phyloP scores from a whole-genome alignment of 116 monocot species.

The Phalaenopsis hybrid region DNA sequence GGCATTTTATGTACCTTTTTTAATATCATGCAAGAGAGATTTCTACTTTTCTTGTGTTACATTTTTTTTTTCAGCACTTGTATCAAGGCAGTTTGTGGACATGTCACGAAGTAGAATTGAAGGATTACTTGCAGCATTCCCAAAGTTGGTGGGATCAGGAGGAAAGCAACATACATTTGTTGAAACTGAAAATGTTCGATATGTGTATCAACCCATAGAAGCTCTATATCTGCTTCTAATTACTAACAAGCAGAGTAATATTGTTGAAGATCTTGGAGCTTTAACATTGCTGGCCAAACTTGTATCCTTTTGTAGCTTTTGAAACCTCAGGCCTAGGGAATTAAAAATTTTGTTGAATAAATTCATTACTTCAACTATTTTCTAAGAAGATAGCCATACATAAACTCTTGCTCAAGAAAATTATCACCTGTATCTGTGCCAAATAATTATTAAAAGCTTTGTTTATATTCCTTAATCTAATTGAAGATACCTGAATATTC shows the following conservation, averaged over 20 bases:
- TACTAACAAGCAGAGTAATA: conserved; percentile 98
- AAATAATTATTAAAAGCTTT: neutral
- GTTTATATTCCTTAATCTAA: conserved; percentile 32
- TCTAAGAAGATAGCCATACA: neutral
- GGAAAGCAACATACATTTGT: conserved; percentile 98
- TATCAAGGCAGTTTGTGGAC: conserved; percentile 97
- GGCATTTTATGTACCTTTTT: neutral
- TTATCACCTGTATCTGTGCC: neutral
- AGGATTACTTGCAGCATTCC: conserved; percentile 95
- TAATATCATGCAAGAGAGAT: neutral
- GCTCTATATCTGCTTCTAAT: conserved; percentile 73
- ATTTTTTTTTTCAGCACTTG: conserved; percentile 58
- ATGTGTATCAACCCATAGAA: conserved; percentile 98
- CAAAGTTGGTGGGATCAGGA: conserved; percentile 84
- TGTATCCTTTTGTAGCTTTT: conserved; percentile 40
- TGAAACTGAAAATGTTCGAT: conserved; percentile 99
- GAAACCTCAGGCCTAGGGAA: neutral
- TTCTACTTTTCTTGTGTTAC: neutral
- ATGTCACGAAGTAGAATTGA: conserved; percentile 96
- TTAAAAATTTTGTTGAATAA: neutral
- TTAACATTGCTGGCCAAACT: conserved; percentile 82
- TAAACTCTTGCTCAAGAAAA: neutral
- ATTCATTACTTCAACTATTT: neutral
- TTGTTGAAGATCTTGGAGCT: conserved; percentile 96
- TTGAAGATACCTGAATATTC: conserved; percentile 88